Conservation (phyloP, 2,329 filamentous ascomycete species). For the Exophiala bonariae region DNA sequence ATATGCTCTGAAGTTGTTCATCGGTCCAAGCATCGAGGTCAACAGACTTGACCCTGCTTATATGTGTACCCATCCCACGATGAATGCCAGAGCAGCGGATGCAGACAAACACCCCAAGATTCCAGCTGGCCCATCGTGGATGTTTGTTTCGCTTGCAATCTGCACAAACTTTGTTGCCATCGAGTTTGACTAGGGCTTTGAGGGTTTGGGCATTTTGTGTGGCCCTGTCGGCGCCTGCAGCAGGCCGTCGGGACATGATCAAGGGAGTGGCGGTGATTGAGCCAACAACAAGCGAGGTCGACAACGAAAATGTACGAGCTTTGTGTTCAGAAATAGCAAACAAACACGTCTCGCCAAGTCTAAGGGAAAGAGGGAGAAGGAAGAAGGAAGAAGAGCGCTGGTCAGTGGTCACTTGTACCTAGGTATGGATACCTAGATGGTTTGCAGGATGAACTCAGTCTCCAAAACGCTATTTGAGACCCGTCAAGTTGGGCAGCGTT, state of each 20-base stretch:
- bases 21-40: slow-evolving; percentile 98
- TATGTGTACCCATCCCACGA: slow-evolving; percentile 97
- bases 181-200: slow-evolving; percentile 91
- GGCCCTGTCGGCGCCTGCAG: slow-evolving; percentile 69
- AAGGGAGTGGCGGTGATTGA: too few species aligned
- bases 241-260: slow-evolving; percentile 46
- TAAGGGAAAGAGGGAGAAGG: too few species aligned
- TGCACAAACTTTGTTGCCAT: slow-evolving; percentile 93
- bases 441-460: too few species aligned
- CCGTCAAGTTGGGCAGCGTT: too few species aligned
- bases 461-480: too few species aligned
- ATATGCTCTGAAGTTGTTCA: slow-evolving; percentile 89
- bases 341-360: too few species aligned
- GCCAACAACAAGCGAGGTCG: too few species aligned
- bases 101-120: slow-evolving; percentile 94
- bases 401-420: too few species aligned
- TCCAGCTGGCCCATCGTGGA: slow-evolving; percentile 99
- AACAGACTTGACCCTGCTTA: slow-evolving; percentile 96
- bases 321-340: too few species aligned
- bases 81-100: slow-evolving; percentile 98
- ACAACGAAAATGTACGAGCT: too few species aligned
- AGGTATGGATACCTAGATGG: too few species aligned
- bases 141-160: slow-evolving; percentile 99
- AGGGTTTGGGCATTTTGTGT: slow-evolving; percentile 92
- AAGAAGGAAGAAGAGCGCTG: too few species aligned